Percentiles rank a stretch among this genome's conserved stretches.
Evolutionary conservation across 345 rosid genomes (phyloP).

Genomic region (Turritis glabra): DNA sequence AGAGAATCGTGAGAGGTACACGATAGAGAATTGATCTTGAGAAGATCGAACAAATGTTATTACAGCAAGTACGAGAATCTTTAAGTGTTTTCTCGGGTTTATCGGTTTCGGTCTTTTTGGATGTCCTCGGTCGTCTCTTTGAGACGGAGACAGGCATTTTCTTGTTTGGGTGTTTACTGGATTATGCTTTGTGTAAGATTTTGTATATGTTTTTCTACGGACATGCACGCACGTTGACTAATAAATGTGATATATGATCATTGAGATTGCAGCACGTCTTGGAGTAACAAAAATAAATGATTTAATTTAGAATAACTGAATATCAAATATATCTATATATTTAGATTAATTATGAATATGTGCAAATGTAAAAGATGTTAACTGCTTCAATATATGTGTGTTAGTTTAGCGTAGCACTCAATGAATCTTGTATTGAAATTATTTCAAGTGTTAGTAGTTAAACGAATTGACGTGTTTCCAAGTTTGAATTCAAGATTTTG

Average conservation of each 20-base stretch:
- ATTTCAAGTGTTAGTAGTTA: not conserved
- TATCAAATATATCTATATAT: not conserved
- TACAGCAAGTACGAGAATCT: slow-evolving; percentile 23
- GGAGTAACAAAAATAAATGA: not conserved
- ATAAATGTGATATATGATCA: slow-evolving; percentile 16
- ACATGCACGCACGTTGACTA: slow-evolving; percentile 34
- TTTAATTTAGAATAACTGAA: not conserved
- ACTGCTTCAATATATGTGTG: not conserved
- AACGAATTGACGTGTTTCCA: not conserved
- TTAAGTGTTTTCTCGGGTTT: slow-evolving; percentile 2
- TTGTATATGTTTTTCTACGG: slow-evolving; percentile 32
- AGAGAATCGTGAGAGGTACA: slow-evolving; percentile 49
- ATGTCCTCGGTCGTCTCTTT: slow-evolving; percentile 48
- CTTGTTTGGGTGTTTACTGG: not conserved
- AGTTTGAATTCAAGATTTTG: not conserved
- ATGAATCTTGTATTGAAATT: too few species aligned
- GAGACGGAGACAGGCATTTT: slow-evolving; percentile 60
- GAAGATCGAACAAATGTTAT: slow-evolving; percentile 34
- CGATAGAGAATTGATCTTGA: slow-evolving; percentile 45
- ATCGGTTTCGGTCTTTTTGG: slow-evolving; percentile 39
- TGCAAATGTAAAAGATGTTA: too few species aligned
- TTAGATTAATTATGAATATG: not conserved
- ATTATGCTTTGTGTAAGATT: slow-evolving; percentile 26
- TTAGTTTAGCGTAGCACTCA: not conserved
- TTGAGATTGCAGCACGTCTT: slow-evolving; percentile 37